These are phyloP conservation scores for Penicillium sp. DNA, from an alignment of 2,329 filamentous ascomycete genomes.

Conservation along the genomic window DNA sequence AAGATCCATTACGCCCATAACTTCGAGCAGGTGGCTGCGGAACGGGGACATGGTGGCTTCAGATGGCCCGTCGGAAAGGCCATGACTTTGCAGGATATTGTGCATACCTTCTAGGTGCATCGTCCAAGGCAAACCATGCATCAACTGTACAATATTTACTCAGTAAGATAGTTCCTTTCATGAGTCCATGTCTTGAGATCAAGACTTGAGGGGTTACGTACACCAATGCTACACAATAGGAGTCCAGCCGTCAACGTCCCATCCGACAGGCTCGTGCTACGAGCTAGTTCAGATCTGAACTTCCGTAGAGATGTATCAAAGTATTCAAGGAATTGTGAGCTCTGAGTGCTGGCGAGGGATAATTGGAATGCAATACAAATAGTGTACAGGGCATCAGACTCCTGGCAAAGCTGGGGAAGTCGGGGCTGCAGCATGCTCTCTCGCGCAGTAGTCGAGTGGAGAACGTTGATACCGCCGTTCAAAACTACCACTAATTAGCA, in stretches of 20 bases:
- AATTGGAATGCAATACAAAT: conserved; percentile 36
- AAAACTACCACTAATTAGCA: conserved; percentile 23
- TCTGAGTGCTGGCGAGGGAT: conserved; percentile 20
- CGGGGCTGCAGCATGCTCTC: conserved; percentile 25
- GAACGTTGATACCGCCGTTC: conserved; percentile 29
- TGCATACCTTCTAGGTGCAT: conserved; percentile 39
- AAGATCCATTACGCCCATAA: conserved; percentile 39
- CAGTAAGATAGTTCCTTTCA: background rate
- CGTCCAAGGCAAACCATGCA: conserved; percentile 36
- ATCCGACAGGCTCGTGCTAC: conserved; percentile 28
- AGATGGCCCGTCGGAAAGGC: conserved; percentile 2
- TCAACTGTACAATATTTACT: conserved; percentile 20
- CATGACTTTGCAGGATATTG: conserved; percentile 30
- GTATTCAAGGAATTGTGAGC: conserved; percentile 31
- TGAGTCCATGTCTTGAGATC: background rate
- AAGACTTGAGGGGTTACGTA: conserved; percentile 18
- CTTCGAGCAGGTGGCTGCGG: conserved; percentile 32
- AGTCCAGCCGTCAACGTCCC: conserved; percentile 35
- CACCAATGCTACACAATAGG: conserved; percentile 37
- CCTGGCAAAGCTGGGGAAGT: conserved; percentile 26
- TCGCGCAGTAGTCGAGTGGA: conserved; percentile 32
- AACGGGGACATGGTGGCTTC: conserved; percentile 15
- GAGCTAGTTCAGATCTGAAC: conserved; percentile 33
- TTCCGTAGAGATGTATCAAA: conserved; percentile 31
- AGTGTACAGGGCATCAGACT: conserved; percentile 32